phyloP scores from a whole-genome alignment of 805 yeast genomes.

The Ogataea glucozyma region DNA sequence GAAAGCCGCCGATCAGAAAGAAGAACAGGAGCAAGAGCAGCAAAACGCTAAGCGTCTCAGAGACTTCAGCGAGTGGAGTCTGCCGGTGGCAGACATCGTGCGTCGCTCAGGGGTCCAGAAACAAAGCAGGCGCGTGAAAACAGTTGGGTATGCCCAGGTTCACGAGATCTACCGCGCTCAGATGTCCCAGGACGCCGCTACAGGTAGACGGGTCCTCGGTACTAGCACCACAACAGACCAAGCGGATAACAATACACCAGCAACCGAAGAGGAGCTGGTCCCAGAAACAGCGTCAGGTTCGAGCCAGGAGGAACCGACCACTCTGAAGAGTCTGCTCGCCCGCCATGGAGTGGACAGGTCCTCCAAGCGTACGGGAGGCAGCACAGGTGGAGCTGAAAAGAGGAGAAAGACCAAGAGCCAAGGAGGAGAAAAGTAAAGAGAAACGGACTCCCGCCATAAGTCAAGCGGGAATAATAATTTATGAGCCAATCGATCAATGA shows the following conservation, averaged over 20 bases:
- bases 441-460: no score
- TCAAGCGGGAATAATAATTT: not conserved
- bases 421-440: slow-evolving; percentile 11
- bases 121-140: slow-evolving; percentile 20
- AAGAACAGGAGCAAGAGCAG: slow-evolving; percentile 36
- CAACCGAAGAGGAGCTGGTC: not conserved
- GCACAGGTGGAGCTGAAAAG: slow-evolving; percentile 6
- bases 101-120: slow-evolving; percentile 23
- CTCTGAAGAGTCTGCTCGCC: slow-evolving; percentile 7
- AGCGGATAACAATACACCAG: not conserved
- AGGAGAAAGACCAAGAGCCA: slow-evolving; percentile 14
- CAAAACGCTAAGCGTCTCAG: slow-evolving; percentile 29
- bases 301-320: not conserved
- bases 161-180: slow-evolving; percentile 14
- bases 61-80: slow-evolving; percentile 57
- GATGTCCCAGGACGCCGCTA: slow-evolving; percentile 3
- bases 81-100: slow-evolving; percentile 36
- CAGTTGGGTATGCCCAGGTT: slow-evolving; percentile 34
- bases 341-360: slow-evolving; percentile 3
- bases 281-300: not conserved
- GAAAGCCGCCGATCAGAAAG: slow-evolving; percentile 44
- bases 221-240: no score
- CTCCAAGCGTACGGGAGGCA: slow-evolving; percentile 5
- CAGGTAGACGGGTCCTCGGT: slow-evolving; percentile 31
- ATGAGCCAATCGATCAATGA: no score